A percentile compares a stretch with the other conserved stretches of the same genome.
phyloP scores from a whole-genome alignment of 2,329 filamentous ascomycete genomes.

The Diaporthe ampelina region DNA sequence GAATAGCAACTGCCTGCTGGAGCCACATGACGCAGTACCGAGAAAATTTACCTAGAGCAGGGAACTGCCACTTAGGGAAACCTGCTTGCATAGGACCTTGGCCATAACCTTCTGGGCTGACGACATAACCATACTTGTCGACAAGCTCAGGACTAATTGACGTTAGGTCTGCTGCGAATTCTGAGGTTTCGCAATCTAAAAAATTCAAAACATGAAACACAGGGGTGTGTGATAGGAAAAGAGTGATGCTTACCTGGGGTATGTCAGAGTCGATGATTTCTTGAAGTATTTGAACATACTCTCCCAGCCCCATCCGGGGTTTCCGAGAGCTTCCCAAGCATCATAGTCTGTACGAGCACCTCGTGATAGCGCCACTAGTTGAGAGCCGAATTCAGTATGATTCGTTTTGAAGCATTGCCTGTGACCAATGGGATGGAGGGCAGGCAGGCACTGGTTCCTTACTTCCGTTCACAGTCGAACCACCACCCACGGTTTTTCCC shows the following conservation, averaged over 20 bases:
- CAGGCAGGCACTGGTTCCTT: constrained; percentile 48
- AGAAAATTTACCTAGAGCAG: constrained; percentile 3
- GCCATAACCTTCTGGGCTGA: constrained; percentile 14
- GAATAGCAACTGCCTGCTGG: background rate
- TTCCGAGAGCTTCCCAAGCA: constrained; percentile 52
- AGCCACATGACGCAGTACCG: too few relatives aligned
- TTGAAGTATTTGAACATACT: constrained; percentile 51
- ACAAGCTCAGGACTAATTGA: background rate
- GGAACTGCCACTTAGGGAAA: constrained; percentile 24
- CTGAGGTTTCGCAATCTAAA: too few relatives aligned
- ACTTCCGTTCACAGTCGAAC: constrained; percentile 55
- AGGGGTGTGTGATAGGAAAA: too few relatives aligned
- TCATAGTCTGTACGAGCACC: constrained; percentile 47
- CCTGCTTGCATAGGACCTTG: constrained; percentile 26
- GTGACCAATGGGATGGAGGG: constrained; percentile 33
- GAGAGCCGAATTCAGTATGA: background rate
- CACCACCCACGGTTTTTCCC: constrained; percentile 53
- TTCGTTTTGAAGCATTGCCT: background rate
- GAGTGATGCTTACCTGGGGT: background rate
- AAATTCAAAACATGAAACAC: too few relatives aligned
- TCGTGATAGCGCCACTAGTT: constrained; percentile 17
- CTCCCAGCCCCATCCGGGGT: constrained; percentile 49
- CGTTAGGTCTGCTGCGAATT: too few relatives aligned
- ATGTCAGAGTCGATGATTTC: constrained; percentile 43
- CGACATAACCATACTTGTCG: constrained; percentile 10